Base-by-base conservation (phyloP, 495 filamentous ascomycete genomes). In the Neurospora sublineolata region DNA sequence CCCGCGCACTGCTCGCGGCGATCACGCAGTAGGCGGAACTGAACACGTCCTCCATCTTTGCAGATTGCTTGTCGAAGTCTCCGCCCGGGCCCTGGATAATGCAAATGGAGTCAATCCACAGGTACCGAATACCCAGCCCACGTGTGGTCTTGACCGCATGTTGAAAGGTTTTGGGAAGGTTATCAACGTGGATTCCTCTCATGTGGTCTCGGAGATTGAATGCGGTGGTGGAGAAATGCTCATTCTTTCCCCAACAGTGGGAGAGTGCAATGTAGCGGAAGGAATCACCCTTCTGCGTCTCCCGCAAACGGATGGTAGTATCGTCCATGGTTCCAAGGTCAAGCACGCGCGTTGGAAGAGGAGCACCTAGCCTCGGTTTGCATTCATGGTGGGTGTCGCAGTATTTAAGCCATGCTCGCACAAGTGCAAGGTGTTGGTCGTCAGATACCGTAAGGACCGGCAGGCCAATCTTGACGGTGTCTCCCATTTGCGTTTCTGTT, bases 101-200 rank as follows among this genome's bases (percentile, higher is more conserved):
- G 72, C 81, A 83, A 8, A 83, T 41, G 1, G 81, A 82, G 70
- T 82, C 81, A 20, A 83, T 77, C 81, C 80, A 82, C 11, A 82
- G 68, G 68, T 79, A 80, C n/a, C 68, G 67, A 2, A 79, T 40
- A 1, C 46, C 72, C 12, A 79, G 68, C 7, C 46, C 52, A 12
- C 76, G 73, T 10, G 76, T 77, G 6, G 41, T 36, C 4, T 16
- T 20, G n/a, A 78, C 70, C 14, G 77, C 77, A 69, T 77, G 41
- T 7, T 44, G 70, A 46, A 78, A 75, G 3, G 74, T 77, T 37
- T 64, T 41, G 6, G 75, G 75, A 9, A 77, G 71, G 37, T 52
- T 67, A 4, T 33, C 37, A 14, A 73, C 27, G 37, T 71, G 67
- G 23, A 77, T 73, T 6, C 27, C 36, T 37, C 67, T 30, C 37